Percentiles rank a stretch among this genome's conserved stretches.
phyloP scores from a whole-genome alignment of 768 basidiomycete genomes.

The Termitomyces sp. region DNA sequence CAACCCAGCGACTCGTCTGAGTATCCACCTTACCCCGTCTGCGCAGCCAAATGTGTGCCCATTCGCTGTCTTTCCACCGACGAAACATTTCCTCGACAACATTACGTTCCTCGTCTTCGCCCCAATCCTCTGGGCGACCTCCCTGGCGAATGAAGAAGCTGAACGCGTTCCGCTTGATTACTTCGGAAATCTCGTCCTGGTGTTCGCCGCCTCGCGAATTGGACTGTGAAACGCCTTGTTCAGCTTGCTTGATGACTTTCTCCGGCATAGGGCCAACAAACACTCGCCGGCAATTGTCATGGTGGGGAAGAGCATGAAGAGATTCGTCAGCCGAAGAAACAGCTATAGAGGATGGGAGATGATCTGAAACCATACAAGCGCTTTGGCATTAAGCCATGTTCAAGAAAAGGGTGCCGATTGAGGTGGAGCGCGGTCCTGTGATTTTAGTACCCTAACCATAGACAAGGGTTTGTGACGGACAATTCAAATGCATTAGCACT shows the following conservation, averaged over 20 bases:
- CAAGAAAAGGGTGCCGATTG: slow-evolving; percentile 1
- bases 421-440: neutral
- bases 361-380: slow-evolving; percentile 7
- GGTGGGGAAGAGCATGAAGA: slow-evolving; percentile 15
- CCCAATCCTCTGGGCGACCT: slow-evolving; percentile 65
- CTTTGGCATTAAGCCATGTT: neutral
- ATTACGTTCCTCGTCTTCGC: slow-evolving; percentile 42
- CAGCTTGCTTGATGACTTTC: slow-evolving; percentile 35
- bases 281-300: slow-evolving; percentile 38
- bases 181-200: slow-evolving; percentile 32
- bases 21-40: slow-evolving; percentile 22
- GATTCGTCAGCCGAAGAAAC: slow-evolving; percentile 8
- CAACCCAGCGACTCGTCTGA: slow-evolving; percentile 48
- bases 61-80: slow-evolving; percentile 64
- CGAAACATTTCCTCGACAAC: slow-evolving; percentile 51
- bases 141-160: slow-evolving; percentile 60
- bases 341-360: slow-evolving; percentile 13
- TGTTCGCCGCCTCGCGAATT: slow-evolving; percentile 18
- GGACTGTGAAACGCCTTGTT: slow-evolving; percentile 17
- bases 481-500: neutral
- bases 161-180: slow-evolving; percentile 57
- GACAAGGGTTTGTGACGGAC: neutral
- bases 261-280: slow-evolving; percentile 80
- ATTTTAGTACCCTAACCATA: slow-evolving; percentile 1
- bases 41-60: slow-evolving; percentile 43